Evolutionary conservation across 441 rosid genomes (phyloP).

Genomic region (Viola pubescens): DNA sequence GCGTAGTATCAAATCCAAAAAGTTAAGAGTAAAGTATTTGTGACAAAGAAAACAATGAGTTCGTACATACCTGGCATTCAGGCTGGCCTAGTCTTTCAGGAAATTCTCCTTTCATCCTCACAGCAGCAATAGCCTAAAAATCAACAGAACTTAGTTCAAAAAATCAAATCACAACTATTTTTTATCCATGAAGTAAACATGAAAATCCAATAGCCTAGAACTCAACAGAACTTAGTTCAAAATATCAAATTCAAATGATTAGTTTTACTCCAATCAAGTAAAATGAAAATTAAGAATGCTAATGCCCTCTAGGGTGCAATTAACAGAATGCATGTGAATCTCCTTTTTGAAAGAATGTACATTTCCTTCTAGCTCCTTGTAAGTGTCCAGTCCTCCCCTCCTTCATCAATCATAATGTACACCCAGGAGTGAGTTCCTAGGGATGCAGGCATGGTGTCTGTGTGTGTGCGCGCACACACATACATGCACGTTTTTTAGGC

Average conservation of each 20-base stretch:
- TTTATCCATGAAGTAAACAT: constrained; percentile 4
- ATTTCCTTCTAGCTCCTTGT: too few relatives aligned
- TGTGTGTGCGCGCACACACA: background rate
- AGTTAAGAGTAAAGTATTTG: background rate
- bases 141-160: constrained; percentile 19
- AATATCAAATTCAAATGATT: constrained; percentile 3
- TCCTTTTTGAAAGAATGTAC: background rate
- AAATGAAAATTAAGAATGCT: background rate
- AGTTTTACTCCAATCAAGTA: background rate
- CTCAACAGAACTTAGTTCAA: constrained; percentile 18
- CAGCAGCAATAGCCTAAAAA: constrained; percentile 82
- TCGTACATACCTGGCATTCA: constrained; percentile 78
- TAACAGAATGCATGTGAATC: background rate
- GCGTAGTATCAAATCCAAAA: background rate
- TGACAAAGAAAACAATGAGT: background rate
- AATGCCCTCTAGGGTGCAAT: background rate
- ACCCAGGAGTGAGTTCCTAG: background rate
- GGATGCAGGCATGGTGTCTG: background rate
- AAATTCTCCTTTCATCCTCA: constrained; percentile 88
- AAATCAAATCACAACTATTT: constrained; percentile 8
- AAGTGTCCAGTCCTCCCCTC: too few relatives aligned
- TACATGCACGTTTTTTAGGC: background rate
- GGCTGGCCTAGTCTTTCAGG: constrained; percentile 96
- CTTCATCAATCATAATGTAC: too few relatives aligned
- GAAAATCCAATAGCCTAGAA: constrained; percentile 62